Evolutionary conservation across 108 stramenopile genomes (phyloP), one percentile per base, ranked within the genome.

Genomic region (Skeletonema tropicum): DNA sequence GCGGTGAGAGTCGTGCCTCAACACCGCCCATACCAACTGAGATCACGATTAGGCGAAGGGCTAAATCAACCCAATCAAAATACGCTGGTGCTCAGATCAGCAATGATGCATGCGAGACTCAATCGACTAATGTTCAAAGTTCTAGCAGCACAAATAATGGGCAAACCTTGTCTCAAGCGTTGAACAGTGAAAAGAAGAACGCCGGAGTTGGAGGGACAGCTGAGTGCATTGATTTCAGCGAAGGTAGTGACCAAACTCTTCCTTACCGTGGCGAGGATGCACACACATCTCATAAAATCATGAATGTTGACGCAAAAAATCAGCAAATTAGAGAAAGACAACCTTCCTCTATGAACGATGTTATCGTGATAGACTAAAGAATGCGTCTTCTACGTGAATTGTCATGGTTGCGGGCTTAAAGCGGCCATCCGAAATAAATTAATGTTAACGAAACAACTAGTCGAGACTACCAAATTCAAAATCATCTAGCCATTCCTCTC

Each of bases 401-500:
- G 15, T 29, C 13, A 45, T n/a, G 42, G 42, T 45, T n/a, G 42
- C 42, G 15, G n/a, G 14, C 42, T 45, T 45, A 45, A 45, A 45
- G 42, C 15, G 15, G 15, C 42, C 42, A 45, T 15, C 5, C 15
- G 4, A n/a, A 45, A 45, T 45, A n/a, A 15, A n/a, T 45, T 15
- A 45, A 45, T 45, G 42, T 45, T 45, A 23, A 31, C 12, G 2
- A 10, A 31, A 5, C 33, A 35, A 61, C n/a, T 61, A 61, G 30
- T 61, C 33, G 17, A 31, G 26, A 17, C 13, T 32, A 61, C 25
- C 86, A 13, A 90, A 79, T 52, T 61, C 86, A 13, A 90, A 79
- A 58, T 92, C 94, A 32, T 70, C 72, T 15, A 96, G 61, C 94
- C 94, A 96, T 59, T 90, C 91, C 74, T 90, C 89, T 66, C 86